These are phyloP conservation scores for Zoysia pacifica DNA, from an alignment of 176 grass and related monocot species.

Conservation along the genomic window DNA sequence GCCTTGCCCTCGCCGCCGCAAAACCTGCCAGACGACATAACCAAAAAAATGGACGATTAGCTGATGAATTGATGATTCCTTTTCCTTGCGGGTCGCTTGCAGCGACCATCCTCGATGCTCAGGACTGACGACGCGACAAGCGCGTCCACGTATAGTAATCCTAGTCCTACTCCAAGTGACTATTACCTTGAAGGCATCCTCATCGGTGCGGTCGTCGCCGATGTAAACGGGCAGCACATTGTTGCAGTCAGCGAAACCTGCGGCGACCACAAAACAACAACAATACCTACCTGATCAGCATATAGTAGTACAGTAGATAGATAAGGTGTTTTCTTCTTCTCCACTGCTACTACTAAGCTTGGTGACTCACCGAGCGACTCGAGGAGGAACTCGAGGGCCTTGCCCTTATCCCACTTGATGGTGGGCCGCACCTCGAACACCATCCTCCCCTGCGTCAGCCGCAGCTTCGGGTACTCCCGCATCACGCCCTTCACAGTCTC, in stretches of 20 bases:
- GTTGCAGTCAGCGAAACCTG: conserved; percentile 62
- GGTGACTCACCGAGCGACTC: conserved; percentile 66
- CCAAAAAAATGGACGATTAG: not conserved
- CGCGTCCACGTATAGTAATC: too few relatives aligned
- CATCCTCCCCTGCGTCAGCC: conserved; percentile 71
- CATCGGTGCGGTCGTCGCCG: conserved; percentile 92
- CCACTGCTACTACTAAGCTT: not conserved
- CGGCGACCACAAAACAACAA: not conserved
- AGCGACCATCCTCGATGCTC: too few relatives aligned
- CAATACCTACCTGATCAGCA: not conserved
- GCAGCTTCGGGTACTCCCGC: conserved; percentile 60
- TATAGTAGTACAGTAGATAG: not conserved
- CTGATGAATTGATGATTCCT: not conserved
- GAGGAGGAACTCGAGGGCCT: conserved; percentile 93
- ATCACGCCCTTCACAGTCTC: conserved; percentile 66
- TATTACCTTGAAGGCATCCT: conserved; percentile 79
- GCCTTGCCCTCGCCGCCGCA: conserved; percentile 63
- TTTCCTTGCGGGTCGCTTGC: too few relatives aligned
- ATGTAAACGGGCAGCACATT: conserved; percentile 81
- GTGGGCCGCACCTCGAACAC: conserved; percentile 83
- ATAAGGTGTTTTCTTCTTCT: not conserved
- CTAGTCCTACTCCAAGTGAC: too few relatives aligned
- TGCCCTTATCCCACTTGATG: conserved; percentile 98
- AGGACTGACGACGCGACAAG: too few relatives aligned
- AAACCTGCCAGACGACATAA: conserved; percentile 26